phyloP scores from a whole-genome alignment of 1,284 basidiomycete genomes.

The Coniferiporia weirii region DNA sequence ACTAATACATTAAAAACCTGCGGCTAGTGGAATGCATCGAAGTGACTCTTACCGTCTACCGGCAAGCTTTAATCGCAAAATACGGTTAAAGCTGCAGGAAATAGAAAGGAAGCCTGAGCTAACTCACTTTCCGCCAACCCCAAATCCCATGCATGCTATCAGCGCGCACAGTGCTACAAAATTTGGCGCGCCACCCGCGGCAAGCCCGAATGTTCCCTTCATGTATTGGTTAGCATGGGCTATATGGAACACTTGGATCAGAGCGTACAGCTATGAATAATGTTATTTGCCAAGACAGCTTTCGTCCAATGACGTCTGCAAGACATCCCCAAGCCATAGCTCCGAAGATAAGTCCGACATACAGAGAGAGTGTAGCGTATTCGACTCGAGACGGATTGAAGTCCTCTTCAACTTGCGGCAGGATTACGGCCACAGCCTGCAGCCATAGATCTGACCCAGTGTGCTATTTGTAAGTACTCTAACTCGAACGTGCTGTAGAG shows the following conservation, averaged over 20 bases:
- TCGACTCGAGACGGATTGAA: slow-evolving; percentile 39
- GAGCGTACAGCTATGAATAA: slow-evolving; percentile 43
- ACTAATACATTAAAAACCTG: background rate
- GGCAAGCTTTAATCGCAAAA: slow-evolving; percentile 34
- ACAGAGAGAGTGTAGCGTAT: slow-evolving; percentile 50
- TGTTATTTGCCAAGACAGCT: slow-evolving; percentile 54
- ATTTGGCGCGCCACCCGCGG: slow-evolving; percentile 48
- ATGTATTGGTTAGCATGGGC: background rate
- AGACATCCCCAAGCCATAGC: slow-evolving; percentile 50
- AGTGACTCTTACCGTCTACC: slow-evolving; percentile 40
- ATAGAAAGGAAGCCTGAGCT: background rate
- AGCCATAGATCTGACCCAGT: slow-evolving; percentile 50
- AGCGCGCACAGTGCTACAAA: slow-evolving; percentile 47
- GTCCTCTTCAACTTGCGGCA: slow-evolving; percentile 43
- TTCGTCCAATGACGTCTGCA: slow-evolving; percentile 46
- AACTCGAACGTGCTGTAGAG: too few species aligned
- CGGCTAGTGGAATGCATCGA: background rate
- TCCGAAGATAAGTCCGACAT: slow-evolving; percentile 52
- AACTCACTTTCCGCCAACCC: slow-evolving; percentile 51
- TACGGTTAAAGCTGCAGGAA: background rate
- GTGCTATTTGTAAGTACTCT: too few species aligned
- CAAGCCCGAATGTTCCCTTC: slow-evolving; percentile 48
- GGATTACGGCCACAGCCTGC: slow-evolving; percentile 48
- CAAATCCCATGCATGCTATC: slow-evolving; percentile 50
- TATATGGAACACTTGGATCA: background rate